Base-by-base conservation (phyloP, 257 asterid genomes). In the Salvia hispanica region DNA sequence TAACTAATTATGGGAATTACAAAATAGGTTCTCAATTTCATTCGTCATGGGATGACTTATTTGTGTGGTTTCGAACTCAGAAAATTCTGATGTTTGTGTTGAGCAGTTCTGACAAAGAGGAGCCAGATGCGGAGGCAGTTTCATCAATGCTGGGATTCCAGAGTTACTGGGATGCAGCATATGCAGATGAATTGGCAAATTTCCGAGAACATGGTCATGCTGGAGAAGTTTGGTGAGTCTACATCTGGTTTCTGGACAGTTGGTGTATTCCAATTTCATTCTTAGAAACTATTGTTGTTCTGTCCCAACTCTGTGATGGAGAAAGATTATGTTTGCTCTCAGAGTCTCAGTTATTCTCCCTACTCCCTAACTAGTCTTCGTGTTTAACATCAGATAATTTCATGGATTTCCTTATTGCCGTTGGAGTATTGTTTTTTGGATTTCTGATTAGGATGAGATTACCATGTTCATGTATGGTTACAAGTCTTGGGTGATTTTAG, bases 141-240 rank as follows among this genome's bases (percentile, higher is more conserved):
- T 78, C 92, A 39, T 91, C 97, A 16, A 82, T 87, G 95, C 79
- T 94, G 70, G 99, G 99, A 64, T 87, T 87, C 74, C 99, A 91
- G 83, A 91, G 97, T 77, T 91, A 91, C 64, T 94, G 99, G 99
- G 95, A 94, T 77, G 77, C 97, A 56, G 62, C 96, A 7, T 94
- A 94, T 81, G 95, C 99, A 0, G 96, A 87, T 75, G 97, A 94
- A 76, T 71, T 94, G 81, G 66, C 85, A 0, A 94, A 88, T 75
- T 91, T 94, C 75, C 84, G 93, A 70, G 96, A 88, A 73, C 96
- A 94, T 51, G 99, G 97, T 51, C 97, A 94, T 76, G 71, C 90
- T 74, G 97, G 97, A 64, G 97, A 94, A 88, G 83, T 94, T 77
- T 91, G 99, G 99, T 91, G 80, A 74, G 88, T 50, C 54, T 62